Percentiles rank a stretch among this genome's conserved stretches.
Conservation (phyloP, 306 rosid genomes). For the Cicer chorassanicum region DNA sequence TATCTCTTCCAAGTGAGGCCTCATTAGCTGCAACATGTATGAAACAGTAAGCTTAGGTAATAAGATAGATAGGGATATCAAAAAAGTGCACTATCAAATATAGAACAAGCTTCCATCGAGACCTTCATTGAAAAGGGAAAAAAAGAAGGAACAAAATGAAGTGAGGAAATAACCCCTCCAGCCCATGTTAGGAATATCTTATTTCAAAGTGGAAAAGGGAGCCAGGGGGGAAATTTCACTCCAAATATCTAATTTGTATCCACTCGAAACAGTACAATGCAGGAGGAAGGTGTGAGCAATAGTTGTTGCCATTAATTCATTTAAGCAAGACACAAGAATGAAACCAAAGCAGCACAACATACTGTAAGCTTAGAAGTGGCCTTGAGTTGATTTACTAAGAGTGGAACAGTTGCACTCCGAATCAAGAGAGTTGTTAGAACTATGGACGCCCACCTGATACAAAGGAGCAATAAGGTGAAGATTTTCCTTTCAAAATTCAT, state of each 20-base stretch:
- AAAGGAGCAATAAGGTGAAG: conserved; percentile 25
- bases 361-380: conserved; percentile 79
- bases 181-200: conserved; percentile 6
- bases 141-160: conserved; percentile 9
- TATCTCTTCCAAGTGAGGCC: conserved; percentile 72
- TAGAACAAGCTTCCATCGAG: background rate
- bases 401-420: conserved; percentile 70
- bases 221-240: background rate
- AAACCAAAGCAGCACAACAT: conserved; percentile 48
- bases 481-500: conserved; percentile 29
- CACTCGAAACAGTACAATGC: conserved; percentile 25
- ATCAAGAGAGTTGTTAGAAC: conserved; percentile 70
- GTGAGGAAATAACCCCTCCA: conserved; percentile 15
- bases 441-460: conserved; percentile 88
- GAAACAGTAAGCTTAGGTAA: conserved; percentile 28
- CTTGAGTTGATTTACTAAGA: conserved; percentile 77
- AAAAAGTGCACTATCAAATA: conserved; percentile 10
- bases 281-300: conserved; percentile 21
- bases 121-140: background rate
- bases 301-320: conserved; percentile 4
- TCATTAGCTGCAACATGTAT: conserved; percentile 62
- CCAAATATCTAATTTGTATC: conserved; percentile 20
- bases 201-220: conserved; percentile 31
- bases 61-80: conserved; percentile 15
- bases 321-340: conserved; percentile 32